Conservation (phyloP, 2,329 filamentous ascomycete genomes). For the Pseudopyricularia cyperi region DNA sequence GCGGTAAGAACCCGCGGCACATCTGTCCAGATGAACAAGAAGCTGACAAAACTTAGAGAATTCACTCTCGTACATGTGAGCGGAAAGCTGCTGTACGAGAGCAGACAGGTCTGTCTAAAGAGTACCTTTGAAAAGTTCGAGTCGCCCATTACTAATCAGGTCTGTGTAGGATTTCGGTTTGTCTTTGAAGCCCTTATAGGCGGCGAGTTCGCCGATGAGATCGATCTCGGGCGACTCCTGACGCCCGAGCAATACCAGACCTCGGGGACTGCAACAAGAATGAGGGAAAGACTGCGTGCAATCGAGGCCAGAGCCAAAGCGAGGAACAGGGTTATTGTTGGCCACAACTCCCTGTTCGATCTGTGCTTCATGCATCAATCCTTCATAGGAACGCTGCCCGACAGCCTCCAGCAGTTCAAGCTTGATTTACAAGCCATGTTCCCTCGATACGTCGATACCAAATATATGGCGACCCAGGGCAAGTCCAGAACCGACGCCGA, state of each 20-base stretch:
- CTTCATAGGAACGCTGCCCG: conserved; percentile 46
- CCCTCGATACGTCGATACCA: conserved; percentile 45
- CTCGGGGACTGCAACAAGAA: background rate
- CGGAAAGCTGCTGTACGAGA: conserved; percentile 4
- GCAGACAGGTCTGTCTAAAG: conserved; percentile 8
- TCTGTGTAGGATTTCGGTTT: conserved; percentile 10
- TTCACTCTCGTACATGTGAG: background rate
- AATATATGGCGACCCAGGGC: conserved; percentile 61
- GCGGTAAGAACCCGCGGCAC: background rate
- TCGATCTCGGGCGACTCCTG: conserved; percentile 6
- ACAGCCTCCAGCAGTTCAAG: conserved; percentile 38
- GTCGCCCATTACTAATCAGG: background rate
- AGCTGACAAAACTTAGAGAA: background rate
- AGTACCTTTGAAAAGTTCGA: background rate
- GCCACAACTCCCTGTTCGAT: conserved; percentile 54
- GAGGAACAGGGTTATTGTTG: conserved; percentile 32
- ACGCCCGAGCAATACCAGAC: background rate
- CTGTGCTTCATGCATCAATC: conserved; percentile 49
- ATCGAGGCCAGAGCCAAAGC: conserved; percentile 15
- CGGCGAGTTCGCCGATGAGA: conserved; percentile 23
- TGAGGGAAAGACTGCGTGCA: conserved; percentile 1
- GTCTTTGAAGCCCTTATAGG: conserved; percentile 20
- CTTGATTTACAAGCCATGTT: conserved; percentile 31
- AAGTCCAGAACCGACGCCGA: conserved; percentile 59
- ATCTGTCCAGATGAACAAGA: background rate